Evolutionary conservation across 495 filamentous ascomycete species (phyloP), one percentile per base, ranked within the genome.

Genomic region (Aspergillus haitiensis): DNA sequence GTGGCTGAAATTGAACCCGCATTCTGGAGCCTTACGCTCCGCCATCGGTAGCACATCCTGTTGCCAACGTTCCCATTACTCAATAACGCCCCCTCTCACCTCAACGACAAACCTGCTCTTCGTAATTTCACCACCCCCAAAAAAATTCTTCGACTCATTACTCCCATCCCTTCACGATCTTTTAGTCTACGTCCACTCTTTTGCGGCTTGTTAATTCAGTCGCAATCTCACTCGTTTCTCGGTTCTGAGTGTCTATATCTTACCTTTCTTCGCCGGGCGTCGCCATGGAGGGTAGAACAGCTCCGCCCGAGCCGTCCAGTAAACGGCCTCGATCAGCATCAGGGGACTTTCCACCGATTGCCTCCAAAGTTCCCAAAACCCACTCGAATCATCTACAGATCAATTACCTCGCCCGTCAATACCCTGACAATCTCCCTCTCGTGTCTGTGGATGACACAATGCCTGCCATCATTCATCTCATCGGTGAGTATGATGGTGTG

Each of bases 401-500:
- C 78, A 93, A 96, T 70, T 96, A 94, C 65, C 81, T 94, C 46
- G 83, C 84, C 42, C 82, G 86, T 37, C 86, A 86, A 52, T 82
- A 81, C 53, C 74, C 79, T 2, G 80, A 84, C 37, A 83, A 85
- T 63, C 78, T 88, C 1, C 84, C 86, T 32, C 78, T 88, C 40
- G 79, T 88, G 59, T 80, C 81, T 39, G 70, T 73, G 55, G 80
- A 86, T 27, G 85, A 87, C 63, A 79, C 72, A 37, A 80, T 88
- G 61, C 82, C 86, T 42, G 77, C 78, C 56, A 82, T 88, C 48
- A 76, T 93, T 32, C 74, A 80, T 37, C 78, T 92, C 58, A 84
- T 96, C 63, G 81, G 81, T 64, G 85, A 92, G 65, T 96, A 94
- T 69, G 88, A 90, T 61, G 90, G 87, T 46, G 89, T 95, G 16